Evolutionary conservation across 2,329 filamentous ascomycete genomes (phyloP).

Genomic region (Rhynchosporium graminicola): DNA sequence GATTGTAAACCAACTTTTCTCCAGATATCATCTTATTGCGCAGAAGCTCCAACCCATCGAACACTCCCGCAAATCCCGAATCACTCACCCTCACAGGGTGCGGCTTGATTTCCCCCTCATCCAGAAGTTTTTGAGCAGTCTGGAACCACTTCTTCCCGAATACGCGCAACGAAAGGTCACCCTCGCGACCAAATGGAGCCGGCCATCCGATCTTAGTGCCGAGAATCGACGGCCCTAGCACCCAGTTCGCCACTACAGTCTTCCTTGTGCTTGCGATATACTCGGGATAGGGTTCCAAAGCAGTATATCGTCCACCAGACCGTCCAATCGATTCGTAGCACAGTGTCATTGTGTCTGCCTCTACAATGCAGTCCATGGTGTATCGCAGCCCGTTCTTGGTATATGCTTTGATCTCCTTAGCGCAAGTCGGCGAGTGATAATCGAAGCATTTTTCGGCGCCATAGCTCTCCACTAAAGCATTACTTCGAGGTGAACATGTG

Average conservation of each 20-base stretch:
- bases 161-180: constrained; percentile 22
- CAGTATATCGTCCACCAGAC: constrained; percentile 37
- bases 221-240: constrained; percentile 37
- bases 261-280: constrained; percentile 8
- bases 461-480: constrained; percentile 42
- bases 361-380: constrained; percentile 45
- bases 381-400: constrained; percentile 44
- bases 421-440: constrained; percentile 41
- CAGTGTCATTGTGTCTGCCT: constrained; percentile 37
- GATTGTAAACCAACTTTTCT: constrained; percentile 29
- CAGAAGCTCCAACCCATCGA: constrained; percentile 25
- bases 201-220: constrained; percentile 34
- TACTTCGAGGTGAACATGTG: constrained; percentile 44
- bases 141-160: constrained; percentile 17
- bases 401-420: constrained; percentile 41
- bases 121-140: constrained; percentile 37
- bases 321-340: constrained; percentile 45
- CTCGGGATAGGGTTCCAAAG: constrained; percentile 23
- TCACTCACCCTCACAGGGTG: constrained; percentile 28
- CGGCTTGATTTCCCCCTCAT: constrained; percentile 40
- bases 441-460: constrained; percentile 48
- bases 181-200: constrained; percentile 19
- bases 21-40: constrained; percentile 18
- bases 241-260: constrained; percentile 36
- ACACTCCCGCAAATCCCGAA: constrained; percentile 19